Conservation (phyloP, 1,284 basidiomycete species). For the Cutaneotrichosporon sp. region DNA sequence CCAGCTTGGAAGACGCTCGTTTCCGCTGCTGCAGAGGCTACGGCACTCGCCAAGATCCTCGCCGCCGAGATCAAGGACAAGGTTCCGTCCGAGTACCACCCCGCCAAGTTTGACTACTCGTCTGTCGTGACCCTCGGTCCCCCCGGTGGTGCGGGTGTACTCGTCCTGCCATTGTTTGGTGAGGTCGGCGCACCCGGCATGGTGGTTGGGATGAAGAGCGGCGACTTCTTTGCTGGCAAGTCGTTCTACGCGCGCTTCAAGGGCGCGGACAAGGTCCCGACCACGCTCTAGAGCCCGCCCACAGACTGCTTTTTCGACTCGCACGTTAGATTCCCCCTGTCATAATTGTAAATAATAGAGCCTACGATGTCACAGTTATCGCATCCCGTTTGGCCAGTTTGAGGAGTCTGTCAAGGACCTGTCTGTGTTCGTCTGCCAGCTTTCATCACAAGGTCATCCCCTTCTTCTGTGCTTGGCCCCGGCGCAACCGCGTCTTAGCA, state of each 20-base stretch:
- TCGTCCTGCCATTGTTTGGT: slow-evolving; percentile 32
- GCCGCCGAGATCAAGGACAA: slow-evolving; percentile 36
- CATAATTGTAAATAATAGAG: background rate
- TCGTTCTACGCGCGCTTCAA: slow-evolving; percentile 31
- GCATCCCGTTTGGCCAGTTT: no score
- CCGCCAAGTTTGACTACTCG: slow-evolving; percentile 31
- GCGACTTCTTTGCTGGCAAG: slow-evolving; percentile 34
- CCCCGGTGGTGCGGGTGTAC: slow-evolving; percentile 30
- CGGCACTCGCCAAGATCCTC: slow-evolving; percentile 30
- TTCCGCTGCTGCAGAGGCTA: slow-evolving; percentile 25
- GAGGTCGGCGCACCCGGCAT: slow-evolving; percentile 29
- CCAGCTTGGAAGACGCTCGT: slow-evolving; percentile 43
- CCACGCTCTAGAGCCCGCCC: background rate
- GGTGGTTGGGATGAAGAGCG: slow-evolving; percentile 36
- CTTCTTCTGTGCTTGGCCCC: no score
- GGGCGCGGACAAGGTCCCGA: slow-evolving; percentile 34
- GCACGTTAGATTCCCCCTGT: no score
- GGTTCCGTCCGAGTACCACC: slow-evolving; percentile 30
- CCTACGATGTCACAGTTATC: no score
- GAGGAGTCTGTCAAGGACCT: no score
- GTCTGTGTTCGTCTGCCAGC: no score
- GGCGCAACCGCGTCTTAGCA: no score
- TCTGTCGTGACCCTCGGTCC: slow-evolving; percentile 42
- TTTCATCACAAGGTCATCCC: no score
- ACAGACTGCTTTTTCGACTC: no score